Evolutionary conservation across 2,329 filamentous ascomycete species (phyloP), one percentile per base, ranked within the genome.

Genomic region (Ophiocordyceps polyrhachis-furcata): DNA sequence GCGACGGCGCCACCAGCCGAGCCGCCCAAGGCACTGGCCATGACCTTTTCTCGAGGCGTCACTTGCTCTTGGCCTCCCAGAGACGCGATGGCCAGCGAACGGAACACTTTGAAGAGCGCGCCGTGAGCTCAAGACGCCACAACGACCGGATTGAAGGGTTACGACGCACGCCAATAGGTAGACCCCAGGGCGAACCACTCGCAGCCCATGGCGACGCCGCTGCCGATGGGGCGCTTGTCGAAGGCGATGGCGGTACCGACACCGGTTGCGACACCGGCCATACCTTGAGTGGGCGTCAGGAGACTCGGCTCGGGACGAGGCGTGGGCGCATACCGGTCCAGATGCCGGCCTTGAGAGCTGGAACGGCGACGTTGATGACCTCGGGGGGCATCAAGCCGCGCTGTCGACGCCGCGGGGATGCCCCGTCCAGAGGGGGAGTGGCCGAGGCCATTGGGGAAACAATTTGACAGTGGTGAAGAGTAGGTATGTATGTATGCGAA

Each of bases 121-220:
- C 13, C 12, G 45, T 56, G 43, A 55, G 46, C 43, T 21, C 17
- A 6, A 46, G 17, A 11, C 29, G 19, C 17, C 5, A 14, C 1
- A 12, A 23, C 2, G 38, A 13, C 14, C 13, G 13, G 8, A 25
- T 7, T 19, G 12, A 29, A 1, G 25, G 40, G 31, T 21, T 20
- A 28, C 1, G 40, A 62, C 74, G 55, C 67, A 79, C 81, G 79
- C 70, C 79, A 89, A 58, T 80, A 95, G 15, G 76, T 82, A 42
- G 73, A 76, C 32, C 85, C 85, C 37, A 93, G 70, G 40, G 75
- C 71, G 60, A 85, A 85, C 75, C 84, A 94, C 63, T 93, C 86
- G 38, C 84, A 67, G 17, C 84, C 82, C 20, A 81, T 79, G 35
- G 79, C 71, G 13, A 81, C 52, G 0, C 84, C 80, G 62, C 86